Conservation (phyloP, 2,329 filamentous ascomycete genomes). For the Herpotrichia juniperi region DNA sequence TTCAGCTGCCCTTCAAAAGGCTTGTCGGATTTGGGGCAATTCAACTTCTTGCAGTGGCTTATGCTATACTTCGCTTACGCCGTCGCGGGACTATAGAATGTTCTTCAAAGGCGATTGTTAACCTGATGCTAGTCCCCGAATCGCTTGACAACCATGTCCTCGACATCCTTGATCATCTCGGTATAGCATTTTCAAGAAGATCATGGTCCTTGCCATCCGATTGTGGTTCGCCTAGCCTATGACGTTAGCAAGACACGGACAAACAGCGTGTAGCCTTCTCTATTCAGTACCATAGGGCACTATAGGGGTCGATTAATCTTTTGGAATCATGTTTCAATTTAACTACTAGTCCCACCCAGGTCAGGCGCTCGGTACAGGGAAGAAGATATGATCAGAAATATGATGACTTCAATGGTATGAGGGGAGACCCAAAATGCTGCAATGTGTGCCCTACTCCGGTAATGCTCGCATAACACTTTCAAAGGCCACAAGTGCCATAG, state of each 20-base stretch:
- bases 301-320: too few species aligned
- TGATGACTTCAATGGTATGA: background rate
- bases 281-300: too few species aligned
- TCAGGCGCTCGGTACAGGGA: too few species aligned
- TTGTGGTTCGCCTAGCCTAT: too few species aligned
- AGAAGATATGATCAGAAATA: background rate
- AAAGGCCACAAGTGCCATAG: conserved; percentile 90
- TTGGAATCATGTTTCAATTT: too few species aligned
- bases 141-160: conserved; percentile 6
- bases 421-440: background rate
- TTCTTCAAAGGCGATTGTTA: too few species aligned
- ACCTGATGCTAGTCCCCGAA: conserved; percentile 13
- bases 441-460: conserved; percentile 27
- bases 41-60: conserved; percentile 23
- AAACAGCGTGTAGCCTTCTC: too few species aligned
- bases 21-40: conserved; percentile 29
- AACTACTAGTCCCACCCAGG: too few species aligned
- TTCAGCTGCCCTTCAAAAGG: conserved; percentile 8
- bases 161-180: conserved; percentile 15
- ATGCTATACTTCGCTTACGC: conserved; percentile 27
- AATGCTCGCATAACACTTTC: conserved; percentile 80
- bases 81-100: conserved; percentile 36
- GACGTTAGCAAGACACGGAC: too few species aligned
- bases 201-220: too few species aligned
- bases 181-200: conserved; percentile 10